Evolutionary conservation across 2,329 filamentous ascomycete species (phyloP), one percentile per base, ranked within the genome.

Genomic region (Fusarium nurragi): DNA sequence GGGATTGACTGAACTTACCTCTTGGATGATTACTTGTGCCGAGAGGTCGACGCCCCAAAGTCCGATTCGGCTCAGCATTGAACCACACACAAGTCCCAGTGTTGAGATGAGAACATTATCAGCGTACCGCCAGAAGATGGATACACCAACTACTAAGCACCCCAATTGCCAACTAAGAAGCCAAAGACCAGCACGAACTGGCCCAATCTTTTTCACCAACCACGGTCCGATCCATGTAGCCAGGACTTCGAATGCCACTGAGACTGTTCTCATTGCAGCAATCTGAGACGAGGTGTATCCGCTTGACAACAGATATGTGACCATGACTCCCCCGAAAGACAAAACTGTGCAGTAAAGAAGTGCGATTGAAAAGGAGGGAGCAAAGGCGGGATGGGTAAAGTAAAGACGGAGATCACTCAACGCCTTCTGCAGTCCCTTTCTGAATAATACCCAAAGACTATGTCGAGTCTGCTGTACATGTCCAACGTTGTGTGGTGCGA

Each of bases 141-240:
- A 67, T 4, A 82, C 74, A 0, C 80, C 84, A 0, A 73, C 77
- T 2, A 77, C 78, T 6, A 88, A 76, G 65, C 83, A 87, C 4
- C 79, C 54, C n/a, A 89, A 78, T 71, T 93, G 89, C 85, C 88
- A 91, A 53, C 84, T 88, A 11, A 89, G 72, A 62, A 86, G 87
- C 91, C 91, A 93, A 4, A 93, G 80, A 0, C 90, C 91, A 0
- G 84, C 82, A n/a, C 91, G 79, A 9, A 91, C 79, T 1, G 83
- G 77, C 0, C 88, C 86, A 36, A 89, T 83, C 36, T 75, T 76
- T 4, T 67, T 68, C 80, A 87, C 88, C 14, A 89, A 71, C 52
- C 77, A 76, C 0, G 88, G 88, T 0, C 83, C 86, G 1, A 83
- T 71, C 80, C 85, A 88, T 0, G 88, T 90, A 0, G 88, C 87